Base-by-base conservation (phyloP, 2,329 filamentous ascomycete genomes). In the Aspergillus sp. region DNA sequence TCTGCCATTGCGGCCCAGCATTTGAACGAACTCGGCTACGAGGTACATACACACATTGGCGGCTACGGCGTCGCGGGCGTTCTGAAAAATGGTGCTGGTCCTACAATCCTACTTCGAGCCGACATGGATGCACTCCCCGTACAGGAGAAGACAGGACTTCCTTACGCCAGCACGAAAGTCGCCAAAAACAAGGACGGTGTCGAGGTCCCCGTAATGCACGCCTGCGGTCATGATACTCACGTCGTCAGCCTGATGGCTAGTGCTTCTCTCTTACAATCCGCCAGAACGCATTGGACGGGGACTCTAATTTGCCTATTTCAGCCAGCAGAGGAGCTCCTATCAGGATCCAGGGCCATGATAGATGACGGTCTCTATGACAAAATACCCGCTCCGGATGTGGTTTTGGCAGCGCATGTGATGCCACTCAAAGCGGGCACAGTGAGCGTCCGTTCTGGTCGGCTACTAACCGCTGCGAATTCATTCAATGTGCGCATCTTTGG, bases 171-270 rank as follows among this genome's bases (percentile, higher is more conserved):
- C 67, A 82, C 68, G 12, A 76, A 65, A 61, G 70, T 66, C 9
- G 78, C 79, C 68, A 74, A 74, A 32, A 80, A 82, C 63, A 59
- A 70, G 2, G 78, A 83, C 8, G 84, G 84, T 0, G 70, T 76
- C 0, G 75, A 79, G 57, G 81, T 82, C 55, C 82, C 84, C 0
- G 83, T 87, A 0, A 89, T 90, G 87, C 88, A 90, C 71, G 87
- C 87, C 21, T 90, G 87, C 70, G 88, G 87, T 0, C 87, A 90
- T 67, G 87, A 89, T 65, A 85, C 88, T 77, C 87, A 90, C 69
- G 84, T 89, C 25, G 80, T 85, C 0, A 76, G 78, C 32, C 76
- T 89, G 3, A 77, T 90, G 1, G 87, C 81, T 0, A 82, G 84
- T 0, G 81, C 85, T 0, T 77, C 82, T 19, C 75, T 81, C 0